Conservation (phyloP, 441 rosid genomes). For the Metrosideros polymorpha region DNA sequence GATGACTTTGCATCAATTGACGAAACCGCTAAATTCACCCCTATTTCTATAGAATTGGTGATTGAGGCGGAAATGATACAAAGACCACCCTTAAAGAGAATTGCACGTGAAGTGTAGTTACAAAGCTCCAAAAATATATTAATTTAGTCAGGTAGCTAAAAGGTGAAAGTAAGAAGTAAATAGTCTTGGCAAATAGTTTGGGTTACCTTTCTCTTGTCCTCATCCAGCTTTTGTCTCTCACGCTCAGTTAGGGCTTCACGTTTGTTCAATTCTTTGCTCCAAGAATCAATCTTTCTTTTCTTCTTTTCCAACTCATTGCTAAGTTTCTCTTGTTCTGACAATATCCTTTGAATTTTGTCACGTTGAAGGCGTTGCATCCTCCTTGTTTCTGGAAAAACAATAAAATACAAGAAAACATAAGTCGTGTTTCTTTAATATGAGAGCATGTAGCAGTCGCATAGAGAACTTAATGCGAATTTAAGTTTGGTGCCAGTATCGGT, state of each 20-base stretch:
- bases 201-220: constrained; percentile 67
- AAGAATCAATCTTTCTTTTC: constrained; percentile 40
- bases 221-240: constrained; percentile 76
- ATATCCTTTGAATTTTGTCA: constrained; percentile 39
- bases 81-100: background rate
- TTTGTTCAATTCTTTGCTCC: constrained; percentile 55
- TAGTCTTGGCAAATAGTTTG: background rate
- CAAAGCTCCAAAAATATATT: background rate
- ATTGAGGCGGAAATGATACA: background rate
- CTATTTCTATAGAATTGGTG: background rate
- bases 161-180: background rate
- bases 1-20: background rate
- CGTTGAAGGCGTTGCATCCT: constrained; percentile 63
- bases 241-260: constrained; percentile 77
- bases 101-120: background rate
- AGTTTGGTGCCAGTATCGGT: background rate
- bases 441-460: background rate
- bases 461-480: background rate
- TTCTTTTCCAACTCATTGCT: constrained; percentile 45
- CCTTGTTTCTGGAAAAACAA: constrained; percentile 50
- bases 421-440: background rate
- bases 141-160: background rate
- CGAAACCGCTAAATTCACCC: background rate
- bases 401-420: background rate
- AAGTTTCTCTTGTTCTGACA: constrained; percentile 56